phyloP scores from a whole-genome alignment of 345 rosid genomes.

The Acer negundo region DNA sequence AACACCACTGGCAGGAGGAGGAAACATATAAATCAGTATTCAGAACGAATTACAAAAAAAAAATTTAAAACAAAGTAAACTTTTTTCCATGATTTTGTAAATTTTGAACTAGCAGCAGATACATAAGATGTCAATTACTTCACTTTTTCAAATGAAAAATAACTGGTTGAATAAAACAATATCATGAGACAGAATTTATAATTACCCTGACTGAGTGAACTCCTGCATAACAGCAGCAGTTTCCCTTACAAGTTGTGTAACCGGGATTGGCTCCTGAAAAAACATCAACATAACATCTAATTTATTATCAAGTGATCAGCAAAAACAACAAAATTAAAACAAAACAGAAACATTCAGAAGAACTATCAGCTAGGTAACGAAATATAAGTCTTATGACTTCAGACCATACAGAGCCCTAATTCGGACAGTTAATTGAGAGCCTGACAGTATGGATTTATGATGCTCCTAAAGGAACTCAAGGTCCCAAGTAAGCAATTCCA shows the following conservation, averaged over 20 bases:
- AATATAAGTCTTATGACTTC: background rate
- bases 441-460: background rate
- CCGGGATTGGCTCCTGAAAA: constrained; percentile 93
- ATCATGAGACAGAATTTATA: background rate
- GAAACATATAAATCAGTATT: constrained; percentile 15
- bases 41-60: background rate
- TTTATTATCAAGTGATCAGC: background rate
- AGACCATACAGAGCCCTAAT: background rate
- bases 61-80: too few relatives aligned
- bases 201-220: constrained; percentile 96
- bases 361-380: background rate
- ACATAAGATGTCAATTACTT: background rate
- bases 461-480: background rate
- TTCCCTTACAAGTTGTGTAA: constrained; percentile 96
- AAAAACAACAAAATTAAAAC: background rate
- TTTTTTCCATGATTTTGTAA: background rate
- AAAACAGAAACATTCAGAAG: background rate
- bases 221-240: constrained; percentile 99
- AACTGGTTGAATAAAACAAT: background rate
- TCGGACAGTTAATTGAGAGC: background rate
- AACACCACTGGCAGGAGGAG: constrained; percentile 62
- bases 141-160: background rate
- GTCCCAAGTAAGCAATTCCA: background rate
- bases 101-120: background rate
- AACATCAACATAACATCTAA: constrained; percentile 8